Conservation (phyloP, 2,329 filamentous ascomycete species). For the Neonectria punicea region DNA sequence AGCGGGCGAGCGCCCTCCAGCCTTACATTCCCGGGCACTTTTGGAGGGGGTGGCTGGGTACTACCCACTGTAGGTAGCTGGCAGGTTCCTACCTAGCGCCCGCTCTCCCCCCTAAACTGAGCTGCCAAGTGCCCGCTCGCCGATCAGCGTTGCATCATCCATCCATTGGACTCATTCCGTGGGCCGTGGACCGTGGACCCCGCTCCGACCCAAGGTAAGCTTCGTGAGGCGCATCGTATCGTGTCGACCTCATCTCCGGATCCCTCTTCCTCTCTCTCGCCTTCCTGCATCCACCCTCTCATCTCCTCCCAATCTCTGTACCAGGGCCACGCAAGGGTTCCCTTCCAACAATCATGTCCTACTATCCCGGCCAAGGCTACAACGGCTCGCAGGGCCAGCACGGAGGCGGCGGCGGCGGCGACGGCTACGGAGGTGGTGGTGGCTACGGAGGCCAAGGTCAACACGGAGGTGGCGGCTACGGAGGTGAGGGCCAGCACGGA, state of each 20-base stretch:
- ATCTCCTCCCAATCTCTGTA: background rate
- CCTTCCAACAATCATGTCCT: slow-evolving; percentile 47
- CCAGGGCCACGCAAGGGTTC: background rate
- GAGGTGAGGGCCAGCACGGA: slow-evolving; percentile 18
- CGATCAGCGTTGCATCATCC: background rate
- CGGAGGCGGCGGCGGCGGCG: slow-evolving; percentile 40
- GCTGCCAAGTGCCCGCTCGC: background rate
- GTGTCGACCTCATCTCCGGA: background rate
- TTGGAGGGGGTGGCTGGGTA: background rate
- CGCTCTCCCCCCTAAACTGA: background rate
- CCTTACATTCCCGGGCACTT: background rate
- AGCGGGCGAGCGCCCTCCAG: background rate
- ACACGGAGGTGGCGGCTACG: slow-evolving; percentile 30
- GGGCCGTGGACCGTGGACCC: background rate
- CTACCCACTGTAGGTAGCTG: background rate
- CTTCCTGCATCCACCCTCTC: background rate
- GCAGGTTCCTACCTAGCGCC: slow-evolving; percentile 1
- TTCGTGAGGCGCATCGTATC: slow-evolving; percentile 9
- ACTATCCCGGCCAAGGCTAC: slow-evolving; percentile 55
- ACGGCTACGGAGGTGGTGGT: slow-evolving; percentile 36
- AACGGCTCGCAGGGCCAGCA: slow-evolving; percentile 49
- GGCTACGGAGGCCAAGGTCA: slow-evolving; percentile 30
- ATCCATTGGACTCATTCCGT: background rate
- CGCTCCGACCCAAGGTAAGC: background rate
- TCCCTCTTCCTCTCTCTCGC: background rate